Evolutionary conservation across 495 filamentous ascomycete species (phyloP).

Genomic region (Thozetella sp.): DNA sequence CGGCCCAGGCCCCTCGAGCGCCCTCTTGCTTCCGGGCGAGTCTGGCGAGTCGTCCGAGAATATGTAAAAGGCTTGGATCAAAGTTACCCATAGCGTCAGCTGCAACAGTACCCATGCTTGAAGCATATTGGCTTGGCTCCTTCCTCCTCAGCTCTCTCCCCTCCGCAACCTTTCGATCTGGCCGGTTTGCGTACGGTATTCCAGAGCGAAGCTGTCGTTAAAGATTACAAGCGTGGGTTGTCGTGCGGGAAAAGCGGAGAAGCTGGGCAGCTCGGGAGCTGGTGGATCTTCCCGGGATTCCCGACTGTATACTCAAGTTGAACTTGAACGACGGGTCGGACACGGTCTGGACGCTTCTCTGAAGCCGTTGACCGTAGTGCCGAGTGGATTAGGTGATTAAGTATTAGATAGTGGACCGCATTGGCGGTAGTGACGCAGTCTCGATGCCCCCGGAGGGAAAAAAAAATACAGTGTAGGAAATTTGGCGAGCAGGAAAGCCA

Average conservation of each 20-base stretch:
- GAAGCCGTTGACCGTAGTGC: constrained; percentile 5
- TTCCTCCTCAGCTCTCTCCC: constrained; percentile 4
- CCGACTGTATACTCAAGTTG: too few relatives aligned
- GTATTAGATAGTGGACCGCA: constrained; percentile 3
- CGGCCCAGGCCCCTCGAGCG: not conserved
- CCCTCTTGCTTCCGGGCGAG: not conserved
- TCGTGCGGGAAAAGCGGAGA: too few relatives aligned
- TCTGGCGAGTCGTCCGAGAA: constrained; percentile 28
- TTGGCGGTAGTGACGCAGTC: not conserved
- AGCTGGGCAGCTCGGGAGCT: too few relatives aligned
- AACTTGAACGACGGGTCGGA: not conserved
- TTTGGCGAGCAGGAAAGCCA: not conserved
- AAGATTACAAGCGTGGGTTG: too few relatives aligned
- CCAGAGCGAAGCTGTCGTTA: not conserved
- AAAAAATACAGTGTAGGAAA: too few relatives aligned
- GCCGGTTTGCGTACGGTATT: not conserved
- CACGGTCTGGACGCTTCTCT: not conserved
- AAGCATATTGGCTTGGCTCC: constrained; percentile 34
- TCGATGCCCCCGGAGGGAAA: not conserved
- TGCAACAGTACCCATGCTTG: constrained; percentile 29
- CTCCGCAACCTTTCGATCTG: not conserved
- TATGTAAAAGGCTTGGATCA: constrained; percentile 36
- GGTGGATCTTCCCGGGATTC: too few relatives aligned
- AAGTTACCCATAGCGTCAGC: constrained; percentile 41
- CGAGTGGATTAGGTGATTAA: constrained; percentile 5